phyloP scores from a whole-genome alignment of 257 asterid species.

The Knoxia roxburghii region DNA sequence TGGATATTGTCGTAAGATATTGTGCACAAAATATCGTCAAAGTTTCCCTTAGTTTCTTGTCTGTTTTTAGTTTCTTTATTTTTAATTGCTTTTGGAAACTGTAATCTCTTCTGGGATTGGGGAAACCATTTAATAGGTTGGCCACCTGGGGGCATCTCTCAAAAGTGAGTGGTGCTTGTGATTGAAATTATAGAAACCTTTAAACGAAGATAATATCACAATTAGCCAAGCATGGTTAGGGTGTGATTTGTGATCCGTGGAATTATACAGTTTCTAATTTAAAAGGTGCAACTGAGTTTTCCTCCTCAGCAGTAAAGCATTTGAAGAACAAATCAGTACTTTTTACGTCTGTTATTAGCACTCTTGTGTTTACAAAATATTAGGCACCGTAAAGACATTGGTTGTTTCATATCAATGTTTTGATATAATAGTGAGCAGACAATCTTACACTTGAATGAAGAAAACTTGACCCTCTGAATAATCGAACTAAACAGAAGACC shows the following conservation, averaged over 20 bases:
- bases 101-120: not conserved
- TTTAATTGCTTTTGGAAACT: not conserved
- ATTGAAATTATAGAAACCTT: not conserved
- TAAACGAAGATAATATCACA: not conserved
- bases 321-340: too few relatives aligned
- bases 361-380: not conserved
- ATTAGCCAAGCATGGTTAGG: not conserved
- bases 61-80: not conserved
- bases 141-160: not conserved
- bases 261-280: not conserved
- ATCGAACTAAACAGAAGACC: not conserved
- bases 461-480: not conserved
- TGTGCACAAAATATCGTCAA: not conserved
- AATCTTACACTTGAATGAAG: not conserved
- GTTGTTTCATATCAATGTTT: not conserved
- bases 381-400: slow-evolving; percentile 2
- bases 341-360: not conserved
- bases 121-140: not conserved
- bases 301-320: not conserved
- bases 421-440: not conserved
- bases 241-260: not conserved
- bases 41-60: not conserved
- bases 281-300: too few relatives aligned
- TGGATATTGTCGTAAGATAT: not conserved
- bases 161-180: not conserved